phyloP scores from a whole-genome alignment of 2,329 filamentous ascomycete species.

The Colletotrichum chlorophyti region DNA sequence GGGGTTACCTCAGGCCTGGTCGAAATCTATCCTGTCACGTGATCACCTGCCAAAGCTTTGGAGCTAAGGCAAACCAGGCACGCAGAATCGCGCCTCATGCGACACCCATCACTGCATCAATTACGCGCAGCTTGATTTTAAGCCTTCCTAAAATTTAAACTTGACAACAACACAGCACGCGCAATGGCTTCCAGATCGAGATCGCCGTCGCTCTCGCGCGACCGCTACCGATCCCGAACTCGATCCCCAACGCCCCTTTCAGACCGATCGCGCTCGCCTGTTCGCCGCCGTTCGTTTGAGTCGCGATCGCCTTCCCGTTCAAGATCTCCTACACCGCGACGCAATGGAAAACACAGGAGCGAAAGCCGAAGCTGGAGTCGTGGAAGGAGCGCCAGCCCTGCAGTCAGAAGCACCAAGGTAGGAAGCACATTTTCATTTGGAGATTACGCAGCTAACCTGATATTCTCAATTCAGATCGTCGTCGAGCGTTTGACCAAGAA shows the following conservation, averaged over 20 bases:
- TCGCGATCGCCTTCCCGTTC: conserved; percentile 39
- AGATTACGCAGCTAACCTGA: neutral
- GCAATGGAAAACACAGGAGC: conserved; percentile 43
- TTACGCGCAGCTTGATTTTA: too few species aligned
- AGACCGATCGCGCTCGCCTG: conserved; percentile 41
- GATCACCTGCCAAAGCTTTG: too few species aligned
- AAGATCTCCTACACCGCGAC: conserved; percentile 38
- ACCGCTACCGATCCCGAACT: conserved; percentile 41
- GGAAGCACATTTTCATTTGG: conserved; percentile 9
- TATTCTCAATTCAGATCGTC: conserved; percentile 72
- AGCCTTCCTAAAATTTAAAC: neutral
- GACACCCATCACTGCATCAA: too few species aligned
- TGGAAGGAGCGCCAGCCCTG: conserved; percentile 36
- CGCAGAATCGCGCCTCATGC: neutral
- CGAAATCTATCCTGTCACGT: too few species aligned
- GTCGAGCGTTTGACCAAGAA: conserved; percentile 97
- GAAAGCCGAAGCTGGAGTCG: conserved; percentile 39
- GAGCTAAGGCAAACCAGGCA: too few species aligned
- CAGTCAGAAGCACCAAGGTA: conserved; percentile 60
- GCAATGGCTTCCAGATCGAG: conserved; percentile 27
- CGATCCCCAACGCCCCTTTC: conserved; percentile 44
- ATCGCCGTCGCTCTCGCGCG: conserved; percentile 36
- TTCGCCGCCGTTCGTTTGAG: conserved; percentile 38
- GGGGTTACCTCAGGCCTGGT: too few species aligned
- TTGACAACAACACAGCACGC: neutral